These are phyloP conservation scores for Daldinia sp. DNA, from an alignment of 2,329 filamentous ascomycete genomes.

Conservation along the genomic window DNA sequence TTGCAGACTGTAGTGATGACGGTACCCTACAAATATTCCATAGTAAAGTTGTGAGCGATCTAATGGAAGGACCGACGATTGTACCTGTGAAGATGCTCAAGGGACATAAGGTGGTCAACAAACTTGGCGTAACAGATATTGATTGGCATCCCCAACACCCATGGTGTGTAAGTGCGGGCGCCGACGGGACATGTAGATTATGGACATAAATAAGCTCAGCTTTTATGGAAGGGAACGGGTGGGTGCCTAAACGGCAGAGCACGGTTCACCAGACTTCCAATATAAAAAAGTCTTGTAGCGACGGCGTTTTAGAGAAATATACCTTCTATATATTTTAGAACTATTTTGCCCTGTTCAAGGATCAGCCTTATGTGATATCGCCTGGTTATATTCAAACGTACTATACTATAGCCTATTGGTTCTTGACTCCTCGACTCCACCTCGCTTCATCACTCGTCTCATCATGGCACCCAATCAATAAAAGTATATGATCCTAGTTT, in stretches of 20 bases:
- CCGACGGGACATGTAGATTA: conserved; percentile 89
- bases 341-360: conserved; percentile 7
- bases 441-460: conserved; percentile 8
- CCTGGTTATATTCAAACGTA: conserved; percentile 13
- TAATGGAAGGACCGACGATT: conserved; percentile 96
- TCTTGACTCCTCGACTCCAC: conserved; percentile 27
- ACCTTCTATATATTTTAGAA: conserved; percentile 14
- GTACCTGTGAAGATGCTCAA: conserved; percentile 93
- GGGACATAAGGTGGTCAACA: conserved; percentile 86
- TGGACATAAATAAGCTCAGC: conserved; percentile 71
- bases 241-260: conserved; percentile 9
- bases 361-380: conserved; percentile 3
- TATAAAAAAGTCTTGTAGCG: conserved; percentile 36
- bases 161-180: conserved; percentile 93
- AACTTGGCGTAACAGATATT: conserved; percentile 89
- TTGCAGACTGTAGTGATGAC: conserved; percentile 95
- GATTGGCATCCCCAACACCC: conserved; percentile 96
- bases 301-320: conserved; percentile 28
- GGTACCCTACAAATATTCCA: conserved; percentile 96
- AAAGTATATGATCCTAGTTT: neutral
- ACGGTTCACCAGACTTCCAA: conserved; percentile 13
- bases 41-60: conserved; percentile 90
- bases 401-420: conserved; percentile 3
- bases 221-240: conserved; percentile 1
- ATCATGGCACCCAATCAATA: conserved; percentile 21